phyloP scores from a whole-genome alignment of 2,329 filamentous ascomycete genomes.

The Fusarium dlaminii region DNA sequence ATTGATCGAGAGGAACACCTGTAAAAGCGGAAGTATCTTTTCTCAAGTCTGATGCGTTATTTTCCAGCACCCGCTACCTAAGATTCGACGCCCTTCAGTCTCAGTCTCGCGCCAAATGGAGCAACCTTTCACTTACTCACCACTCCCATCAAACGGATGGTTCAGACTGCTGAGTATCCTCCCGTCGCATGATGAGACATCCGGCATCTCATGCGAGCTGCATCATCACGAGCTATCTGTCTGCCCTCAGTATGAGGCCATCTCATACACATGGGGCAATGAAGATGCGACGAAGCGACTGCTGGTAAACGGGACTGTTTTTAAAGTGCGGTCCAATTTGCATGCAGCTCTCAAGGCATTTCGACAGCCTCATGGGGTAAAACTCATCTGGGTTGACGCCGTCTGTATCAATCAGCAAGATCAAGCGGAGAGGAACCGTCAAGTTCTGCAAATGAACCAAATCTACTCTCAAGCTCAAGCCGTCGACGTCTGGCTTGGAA shows the following conservation, averaged over 20 bases:
- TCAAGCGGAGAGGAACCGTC: not conserved
- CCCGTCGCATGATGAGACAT: not conserved
- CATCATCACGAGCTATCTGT: not conserved
- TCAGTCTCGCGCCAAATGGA: not conserved
- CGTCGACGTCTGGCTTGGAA: slow-evolving; percentile 1
- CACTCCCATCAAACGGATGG: not conserved
- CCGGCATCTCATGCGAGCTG: not conserved
- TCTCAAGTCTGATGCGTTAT: not conserved
- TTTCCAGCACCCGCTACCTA: not conserved
- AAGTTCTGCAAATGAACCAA: slow-evolving; percentile 7
- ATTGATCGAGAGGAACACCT: too few relatives aligned
- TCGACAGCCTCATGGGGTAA: not conserved
- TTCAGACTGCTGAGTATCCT: not conserved
- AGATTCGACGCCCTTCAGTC: not conserved
- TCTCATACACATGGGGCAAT: slow-evolving; percentile 8
- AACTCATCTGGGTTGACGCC: slow-evolving; percentile 1
- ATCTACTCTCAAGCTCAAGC: not conserved
- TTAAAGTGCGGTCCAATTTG: not conserved
- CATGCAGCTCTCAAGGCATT: not conserved
- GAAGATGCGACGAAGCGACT: not conserved
- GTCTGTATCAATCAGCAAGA: slow-evolving; percentile 1
- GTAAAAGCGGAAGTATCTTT: not conserved
- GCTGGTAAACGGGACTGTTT: not conserved
- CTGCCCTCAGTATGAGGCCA: not conserved
- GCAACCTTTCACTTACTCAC: not conserved